These are phyloP conservation scores for Plasmodium yoelii DNA, from an alignment of 169 alveolate genomes.

Conservation along the genomic window DNA sequence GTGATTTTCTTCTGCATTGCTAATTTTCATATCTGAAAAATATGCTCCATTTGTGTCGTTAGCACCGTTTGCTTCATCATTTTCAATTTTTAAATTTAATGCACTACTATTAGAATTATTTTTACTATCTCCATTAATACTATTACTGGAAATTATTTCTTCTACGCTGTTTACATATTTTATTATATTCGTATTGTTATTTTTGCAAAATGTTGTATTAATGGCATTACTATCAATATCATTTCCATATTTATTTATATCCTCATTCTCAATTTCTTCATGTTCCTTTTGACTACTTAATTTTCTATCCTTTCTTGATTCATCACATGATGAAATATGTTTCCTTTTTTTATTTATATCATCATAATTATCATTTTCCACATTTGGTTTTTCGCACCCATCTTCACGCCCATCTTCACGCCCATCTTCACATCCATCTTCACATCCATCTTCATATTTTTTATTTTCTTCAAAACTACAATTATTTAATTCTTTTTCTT, in stretches of 20 bases:
- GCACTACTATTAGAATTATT: not conserved
- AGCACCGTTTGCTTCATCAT: not conserved
- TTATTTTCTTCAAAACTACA: not conserved
- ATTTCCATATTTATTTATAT: too few species aligned
- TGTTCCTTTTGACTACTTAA: not conserved
- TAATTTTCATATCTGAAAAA: not conserved
- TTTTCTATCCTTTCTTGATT: constrained; percentile 55
- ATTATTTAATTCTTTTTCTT: not conserved
- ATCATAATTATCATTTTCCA: not conserved
- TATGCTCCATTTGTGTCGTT: not conserved
- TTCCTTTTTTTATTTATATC: constrained; percentile 50
- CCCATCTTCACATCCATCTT: not conserved
- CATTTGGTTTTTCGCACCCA: not conserved
- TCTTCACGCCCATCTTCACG: not conserved
- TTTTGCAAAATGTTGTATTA: too few species aligned
- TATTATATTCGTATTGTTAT: not conserved
- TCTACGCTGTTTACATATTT: not conserved
- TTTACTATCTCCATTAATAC: not conserved
- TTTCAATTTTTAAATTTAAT: not conserved
- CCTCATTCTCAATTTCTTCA: too few species aligned
- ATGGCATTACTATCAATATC: too few species aligned
- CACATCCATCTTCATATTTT: not conserved
- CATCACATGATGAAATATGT: constrained; percentile 18
- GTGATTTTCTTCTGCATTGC: not conserved
- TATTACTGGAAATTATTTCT: not conserved